These are phyloP conservation scores for Batkoa obscura DNA, from an alignment of 371 early-diverging fungal species.

Conservation along the genomic window DNA sequence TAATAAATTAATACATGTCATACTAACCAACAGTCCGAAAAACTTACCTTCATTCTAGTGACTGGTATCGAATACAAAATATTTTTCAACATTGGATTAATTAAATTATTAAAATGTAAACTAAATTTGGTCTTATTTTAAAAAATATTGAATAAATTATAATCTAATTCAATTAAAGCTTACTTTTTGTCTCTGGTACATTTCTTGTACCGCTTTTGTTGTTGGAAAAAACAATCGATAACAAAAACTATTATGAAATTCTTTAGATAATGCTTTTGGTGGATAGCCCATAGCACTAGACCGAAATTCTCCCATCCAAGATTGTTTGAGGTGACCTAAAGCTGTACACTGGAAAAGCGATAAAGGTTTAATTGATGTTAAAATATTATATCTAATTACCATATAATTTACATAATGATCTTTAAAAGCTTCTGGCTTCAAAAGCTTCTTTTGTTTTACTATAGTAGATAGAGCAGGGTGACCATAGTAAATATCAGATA, in stretches of 20 bases:
- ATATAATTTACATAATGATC: neutral
- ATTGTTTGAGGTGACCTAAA: neutral
- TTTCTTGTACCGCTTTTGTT: no score
- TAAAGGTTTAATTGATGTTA: neutral
- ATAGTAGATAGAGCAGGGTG: neutral
- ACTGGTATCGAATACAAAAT: neutral
- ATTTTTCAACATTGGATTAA: neutral
- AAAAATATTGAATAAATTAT: neutral
- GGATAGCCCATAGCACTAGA: neutral
- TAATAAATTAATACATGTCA: no score
- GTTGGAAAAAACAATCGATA: conserved; percentile 2
- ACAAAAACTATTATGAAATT: neutral
- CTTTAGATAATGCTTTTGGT: neutral
- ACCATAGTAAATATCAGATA: neutral
- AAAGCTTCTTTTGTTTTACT: no score
- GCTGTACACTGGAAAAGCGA: neutral
- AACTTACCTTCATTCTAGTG: neutral
- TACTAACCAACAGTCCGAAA: neutral
- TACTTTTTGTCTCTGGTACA: no score
- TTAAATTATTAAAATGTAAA: neutral
- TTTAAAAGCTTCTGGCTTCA: neutral
- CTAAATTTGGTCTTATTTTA: no score
- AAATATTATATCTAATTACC: neutral
- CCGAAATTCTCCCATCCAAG: neutral
- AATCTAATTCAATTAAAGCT: neutral